Percentiles rank a stretch among this genome's conserved stretches.
Conservation (phyloP, 345 rosid genomes). For the Kernera saxatilis region DNA sequence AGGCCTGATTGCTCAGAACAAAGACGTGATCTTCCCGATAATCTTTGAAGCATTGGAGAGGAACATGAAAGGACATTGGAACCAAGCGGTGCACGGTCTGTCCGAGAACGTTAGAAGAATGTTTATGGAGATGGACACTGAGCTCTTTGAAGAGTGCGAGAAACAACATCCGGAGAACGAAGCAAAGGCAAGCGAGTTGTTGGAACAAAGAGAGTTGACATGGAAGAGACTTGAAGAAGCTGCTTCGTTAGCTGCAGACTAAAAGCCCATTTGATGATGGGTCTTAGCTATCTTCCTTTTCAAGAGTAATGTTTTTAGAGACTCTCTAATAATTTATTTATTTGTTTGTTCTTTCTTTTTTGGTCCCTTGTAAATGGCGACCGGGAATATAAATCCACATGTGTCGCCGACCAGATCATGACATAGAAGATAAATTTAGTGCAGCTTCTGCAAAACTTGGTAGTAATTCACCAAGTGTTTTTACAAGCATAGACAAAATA, state of each 20-base stretch:
- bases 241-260: conserved; percentile 33
- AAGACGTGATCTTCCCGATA: conserved; percentile 46
- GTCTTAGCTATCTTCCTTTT: conserved; percentile 1
- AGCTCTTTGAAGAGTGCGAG: conserved; percentile 38
- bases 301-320: conserved; percentile 13
- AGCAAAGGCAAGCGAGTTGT: conserved; percentile 30
- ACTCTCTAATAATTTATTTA: conserved; percentile 17
- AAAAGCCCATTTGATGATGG: neutral
- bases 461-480: neutral
- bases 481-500: neutral
- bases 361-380: conserved; percentile 22
- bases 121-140: conserved; percentile 41
- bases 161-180: conserved; percentile 32
- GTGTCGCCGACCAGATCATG: conserved; percentile 19
- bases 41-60: conserved; percentile 54
- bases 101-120: conserved; percentile 49
- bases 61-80: conserved; percentile 56
- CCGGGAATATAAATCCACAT: conserved; percentile 24
- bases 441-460: neutral
- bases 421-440: conserved; percentile 17
- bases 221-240: conserved; percentile 47
- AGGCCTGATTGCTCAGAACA: conserved; percentile 44
- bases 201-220: conserved; percentile 35
- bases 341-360: conserved; percentile 7
- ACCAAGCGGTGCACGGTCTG: conserved; percentile 49